Base-by-base conservation (phyloP, 192 early-diverging fungal genomes). In the Coemansia biformis region DNA sequence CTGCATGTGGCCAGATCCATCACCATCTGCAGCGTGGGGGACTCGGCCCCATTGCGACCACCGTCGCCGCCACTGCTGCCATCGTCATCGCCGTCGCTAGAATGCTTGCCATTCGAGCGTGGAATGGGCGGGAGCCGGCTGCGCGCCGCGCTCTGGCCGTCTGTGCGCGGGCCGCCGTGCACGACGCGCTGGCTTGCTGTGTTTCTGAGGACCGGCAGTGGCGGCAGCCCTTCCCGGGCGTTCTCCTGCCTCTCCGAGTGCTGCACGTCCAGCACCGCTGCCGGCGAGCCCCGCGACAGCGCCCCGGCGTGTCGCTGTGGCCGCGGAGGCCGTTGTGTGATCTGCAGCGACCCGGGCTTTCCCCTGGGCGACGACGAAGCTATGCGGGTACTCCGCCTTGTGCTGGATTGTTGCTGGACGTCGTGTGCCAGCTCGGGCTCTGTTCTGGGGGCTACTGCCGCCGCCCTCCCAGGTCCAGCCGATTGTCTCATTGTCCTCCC, bases 11-110 rank as follows among this genome's bases (percentile, higher is more conserved):
- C 42, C 12, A 36, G 18, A 1, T 51, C 48, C 31, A 23, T 28
- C 7, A n/a, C 16, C 5, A 53, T n/a, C 14, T 45, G 38, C 31
- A 64, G 62, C 11, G 62, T 48, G 0, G 62, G 54, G 7, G 62
- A 64, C 48, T 56, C 62, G 26, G 19, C 23, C 8, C 48, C 48
- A 29, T 38, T 43, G 29, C 29, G 4, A 22, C 11, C 45, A 3
- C 12, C 10, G 45, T 19, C 18, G 15, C 23, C 33, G 28, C 23
- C 35, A 19, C 30, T 16, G 35, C 10, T 24, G 19, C 16, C 10
- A 24, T 24, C 37, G 24, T 16, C 24, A 32, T 39, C 10, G 16
- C 48, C 31, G 41, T n/a, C n/a, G n/a, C n/a, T n/a, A n/a, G n/a
- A n/a, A n/a, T 31, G 38, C 37, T 38, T 22, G 29, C 39, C 12